Conservation (phyloP, 2,329 filamentous ascomycete species). For the Hymenoscyphus scutula region DNA sequence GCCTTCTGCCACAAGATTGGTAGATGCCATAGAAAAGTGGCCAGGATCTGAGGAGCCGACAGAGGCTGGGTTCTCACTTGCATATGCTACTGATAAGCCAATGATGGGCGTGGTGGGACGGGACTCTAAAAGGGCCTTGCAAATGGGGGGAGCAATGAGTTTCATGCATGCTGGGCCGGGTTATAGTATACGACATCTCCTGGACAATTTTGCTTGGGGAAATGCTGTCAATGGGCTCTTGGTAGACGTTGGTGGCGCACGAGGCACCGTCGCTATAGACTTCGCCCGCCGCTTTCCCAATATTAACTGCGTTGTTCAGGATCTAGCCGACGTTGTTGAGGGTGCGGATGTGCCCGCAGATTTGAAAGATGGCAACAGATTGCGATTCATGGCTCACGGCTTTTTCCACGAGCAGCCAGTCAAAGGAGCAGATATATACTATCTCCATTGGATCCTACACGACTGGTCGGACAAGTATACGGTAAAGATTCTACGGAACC, state of each 20-base stretch:
- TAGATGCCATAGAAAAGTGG: slow-evolving; percentile 19
- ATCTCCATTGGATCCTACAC: slow-evolving; percentile 47
- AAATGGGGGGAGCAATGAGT: slow-evolving; percentile 5
- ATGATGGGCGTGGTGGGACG: slow-evolving; percentile 3
- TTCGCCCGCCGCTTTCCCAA: slow-evolving; percentile 25
- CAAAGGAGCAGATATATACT: slow-evolving; percentile 43
- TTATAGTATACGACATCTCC: not conserved
- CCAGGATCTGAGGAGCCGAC: slow-evolving; percentile 14
- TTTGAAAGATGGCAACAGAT: slow-evolving; percentile 16
- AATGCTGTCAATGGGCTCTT: slow-evolving; percentile 3
- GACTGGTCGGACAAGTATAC: slow-evolving; percentile 45
- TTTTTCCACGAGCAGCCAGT: slow-evolving; percentile 46
- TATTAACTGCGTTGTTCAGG: slow-evolving; percentile 32
- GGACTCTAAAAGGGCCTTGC: not conserved
- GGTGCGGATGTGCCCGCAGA: slow-evolving; percentile 25
- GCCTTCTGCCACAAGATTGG: slow-evolving; percentile 5
- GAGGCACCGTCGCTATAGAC: slow-evolving; percentile 26
- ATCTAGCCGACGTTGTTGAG: slow-evolving; percentile 39
- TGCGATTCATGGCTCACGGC: slow-evolving; percentile 40
- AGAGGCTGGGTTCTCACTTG: slow-evolving; percentile 12
- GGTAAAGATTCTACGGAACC: slow-evolving; percentile 37
- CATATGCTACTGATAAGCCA: not conserved
- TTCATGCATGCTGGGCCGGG: slow-evolving; percentile 6
- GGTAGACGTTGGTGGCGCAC: slow-evolving; percentile 28
- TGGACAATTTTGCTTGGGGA: slow-evolving; percentile 4